These are phyloP conservation scores for Aegilops sharonensis DNA, from an alignment of 176 grass and related monocot genomes.

Conservation along the genomic window DNA sequence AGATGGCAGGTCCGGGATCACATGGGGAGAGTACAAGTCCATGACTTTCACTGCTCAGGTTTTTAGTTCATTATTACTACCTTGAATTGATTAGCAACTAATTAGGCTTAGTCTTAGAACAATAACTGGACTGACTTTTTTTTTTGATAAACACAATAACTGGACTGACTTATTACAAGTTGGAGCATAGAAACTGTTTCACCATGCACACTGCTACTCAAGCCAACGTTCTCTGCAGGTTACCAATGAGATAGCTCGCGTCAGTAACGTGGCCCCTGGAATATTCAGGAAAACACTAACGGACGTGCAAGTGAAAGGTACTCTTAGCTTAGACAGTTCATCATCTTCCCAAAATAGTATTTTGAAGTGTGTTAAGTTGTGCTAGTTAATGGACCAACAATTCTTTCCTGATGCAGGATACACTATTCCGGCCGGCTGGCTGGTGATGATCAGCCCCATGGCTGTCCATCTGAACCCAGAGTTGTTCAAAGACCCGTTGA, in stretches of 20 bases:
- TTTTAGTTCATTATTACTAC: neutral
- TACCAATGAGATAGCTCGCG: slow-evolving; percentile 4
- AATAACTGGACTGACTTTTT: neutral
- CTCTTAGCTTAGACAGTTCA: neutral
- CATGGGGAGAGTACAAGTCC: slow-evolving; percentile 24
- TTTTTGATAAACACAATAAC: neutral
- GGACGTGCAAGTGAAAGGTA: slow-evolving; percentile 20
- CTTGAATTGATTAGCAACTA: neutral
- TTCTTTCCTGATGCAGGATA: neutral
- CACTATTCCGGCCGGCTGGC: slow-evolving; percentile 15
- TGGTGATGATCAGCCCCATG: slow-evolving; percentile 17
- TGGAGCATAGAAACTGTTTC: neutral
- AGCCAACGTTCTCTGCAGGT: neutral
- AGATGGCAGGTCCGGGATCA: neutral
- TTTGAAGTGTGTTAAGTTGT: neutral
- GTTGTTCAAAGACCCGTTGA: neutral
- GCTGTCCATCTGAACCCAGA: slow-evolving; percentile 20
- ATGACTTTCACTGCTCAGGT: slow-evolving; percentile 17
- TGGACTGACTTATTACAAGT: neutral
- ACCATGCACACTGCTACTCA: neutral
- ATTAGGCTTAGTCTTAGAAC: neutral
- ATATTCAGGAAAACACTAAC: slow-evolving; percentile 19
- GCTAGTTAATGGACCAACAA: neutral
- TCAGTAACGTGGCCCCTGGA: slow-evolving; percentile 14
- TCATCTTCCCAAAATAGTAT: neutral